Percentiles rank a stretch among this genome's conserved stretches.
Conservation (phyloP, 768 basidiomycete genomes). For the Leccinum incarnatum region DNA sequence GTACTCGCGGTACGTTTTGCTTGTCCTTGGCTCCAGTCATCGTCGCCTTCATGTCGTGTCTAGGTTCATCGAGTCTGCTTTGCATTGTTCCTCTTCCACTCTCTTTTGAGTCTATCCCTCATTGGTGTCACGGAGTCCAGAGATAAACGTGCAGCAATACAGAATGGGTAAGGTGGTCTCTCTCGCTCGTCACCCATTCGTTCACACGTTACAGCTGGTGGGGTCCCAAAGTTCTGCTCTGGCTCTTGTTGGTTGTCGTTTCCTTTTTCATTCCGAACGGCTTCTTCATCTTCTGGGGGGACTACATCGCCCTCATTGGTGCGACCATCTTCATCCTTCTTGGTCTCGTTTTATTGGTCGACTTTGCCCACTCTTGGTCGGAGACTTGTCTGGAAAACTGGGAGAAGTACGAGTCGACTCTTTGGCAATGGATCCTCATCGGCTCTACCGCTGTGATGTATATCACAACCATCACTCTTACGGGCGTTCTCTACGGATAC, state of each 20-base stretch:
- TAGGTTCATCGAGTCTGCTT: slow-evolving; percentile 97
- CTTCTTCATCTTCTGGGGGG: slow-evolving; percentile 98
- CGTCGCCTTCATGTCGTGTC: neutral
- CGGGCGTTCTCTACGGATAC: slow-evolving; percentile 86
- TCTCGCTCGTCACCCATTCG: slow-evolving; percentile 2
- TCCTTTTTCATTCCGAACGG: slow-evolving; percentile 96
- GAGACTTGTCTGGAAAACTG: slow-evolving; percentile 96
- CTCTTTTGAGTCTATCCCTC: slow-evolving; percentile 72
- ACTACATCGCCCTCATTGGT: slow-evolving; percentile 87
- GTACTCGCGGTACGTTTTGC: slow-evolving; percentile 75
- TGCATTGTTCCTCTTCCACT: slow-evolving; percentile 85
- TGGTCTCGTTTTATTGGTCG: slow-evolving; percentile 94
- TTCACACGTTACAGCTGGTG: slow-evolving; percentile 71
- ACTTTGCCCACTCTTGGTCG: slow-evolving; percentile 98
- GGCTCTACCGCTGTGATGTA: slow-evolving; percentile 92
- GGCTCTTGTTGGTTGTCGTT: slow-evolving; percentile 75
- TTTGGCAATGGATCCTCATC: slow-evolving; percentile 97
- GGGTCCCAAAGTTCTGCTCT: slow-evolving; percentile 93
- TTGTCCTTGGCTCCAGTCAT: neutral
- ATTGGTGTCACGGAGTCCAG: slow-evolving; percentile 88
- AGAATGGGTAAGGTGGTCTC: slow-evolving; percentile 75
- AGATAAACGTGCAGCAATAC: slow-evolving; percentile 90
- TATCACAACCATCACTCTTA: slow-evolving; percentile 77
- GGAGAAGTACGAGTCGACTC: slow-evolving; percentile 81
- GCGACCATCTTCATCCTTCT: slow-evolving; percentile 95